These are phyloP conservation scores for Lactarius indigo DNA, from an alignment of 768 basidiomycete genomes.

Conservation along the genomic window DNA sequence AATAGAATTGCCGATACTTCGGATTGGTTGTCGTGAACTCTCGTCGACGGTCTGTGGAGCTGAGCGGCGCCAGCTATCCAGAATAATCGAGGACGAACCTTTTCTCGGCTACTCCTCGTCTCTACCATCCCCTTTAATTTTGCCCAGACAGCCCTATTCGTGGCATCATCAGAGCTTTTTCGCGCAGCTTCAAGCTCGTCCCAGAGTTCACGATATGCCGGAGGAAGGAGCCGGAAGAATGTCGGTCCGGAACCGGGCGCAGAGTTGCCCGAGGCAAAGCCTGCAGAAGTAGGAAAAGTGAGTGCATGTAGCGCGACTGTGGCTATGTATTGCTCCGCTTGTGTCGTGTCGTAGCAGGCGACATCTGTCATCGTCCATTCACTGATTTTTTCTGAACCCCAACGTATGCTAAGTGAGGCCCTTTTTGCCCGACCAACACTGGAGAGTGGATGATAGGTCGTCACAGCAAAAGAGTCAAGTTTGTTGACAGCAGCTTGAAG, in stretches of 20 bases:
- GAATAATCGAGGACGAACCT: conserved; percentile 36
- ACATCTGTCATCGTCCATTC: conserved; percentile 83
- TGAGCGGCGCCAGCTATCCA: not conserved
- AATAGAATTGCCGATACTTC: not conserved
- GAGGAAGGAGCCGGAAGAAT: conserved; percentile 77
- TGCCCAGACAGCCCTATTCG: conserved; percentile 69
- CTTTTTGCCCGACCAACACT: conserved; percentile 72
- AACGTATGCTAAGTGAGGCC: conserved; percentile 66
- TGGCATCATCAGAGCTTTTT: conserved; percentile 55
- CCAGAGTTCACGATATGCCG: conserved; percentile 87
- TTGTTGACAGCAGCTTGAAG: conserved; percentile 67
- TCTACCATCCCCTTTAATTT: conserved; percentile 62
- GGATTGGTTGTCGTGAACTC: not conserved
- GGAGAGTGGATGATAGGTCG: conserved; percentile 64
- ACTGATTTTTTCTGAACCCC: conserved; percentile 57
- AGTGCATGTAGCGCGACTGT: conserved; percentile 81
- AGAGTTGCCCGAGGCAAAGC: conserved; percentile 55
- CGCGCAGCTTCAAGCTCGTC: conserved; percentile 73
- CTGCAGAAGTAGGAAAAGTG: conserved; percentile 57
- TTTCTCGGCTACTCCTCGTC: conserved; percentile 47
- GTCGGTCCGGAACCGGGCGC: conserved; percentile 48
- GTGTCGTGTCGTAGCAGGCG: conserved; percentile 70
- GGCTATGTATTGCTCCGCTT: conserved; percentile 90
- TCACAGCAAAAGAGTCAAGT: conserved; percentile 68
- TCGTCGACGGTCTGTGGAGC: conserved; percentile 15